Base-by-base conservation (phyloP, 2,329 filamentous ascomycete genomes). In the Alternaria rosae region DNA sequence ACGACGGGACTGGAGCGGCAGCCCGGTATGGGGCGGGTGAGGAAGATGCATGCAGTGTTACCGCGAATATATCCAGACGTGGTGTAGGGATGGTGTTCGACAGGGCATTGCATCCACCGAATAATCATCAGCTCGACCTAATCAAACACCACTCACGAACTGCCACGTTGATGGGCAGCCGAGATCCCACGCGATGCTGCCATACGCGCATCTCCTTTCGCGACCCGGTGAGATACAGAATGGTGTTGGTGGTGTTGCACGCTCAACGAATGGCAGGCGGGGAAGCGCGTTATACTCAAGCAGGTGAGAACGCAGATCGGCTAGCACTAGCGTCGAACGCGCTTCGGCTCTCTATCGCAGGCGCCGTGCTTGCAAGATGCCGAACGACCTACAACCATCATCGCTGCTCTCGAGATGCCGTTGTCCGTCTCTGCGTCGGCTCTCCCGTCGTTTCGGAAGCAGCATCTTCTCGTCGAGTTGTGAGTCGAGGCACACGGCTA, bases 391-490 rank as follows among this genome's bases (percentile, higher is more conserved):
- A 53, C 59, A 41, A 64, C 26, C 51, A 59, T 45, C 62, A 42
- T 50, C 35, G 45, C 38, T 25, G 47, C 23, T 21, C 59, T 57
- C 67, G 52, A 60, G 20, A 77, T 77, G 70, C 67, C 72, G 61
- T 59, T 68, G 59, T 66, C 70, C 65, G 69, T 51, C 20, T 54
- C 72, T 17, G 56, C 65, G 47, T 70, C 74, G 61, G 59, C 68
- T 38, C 70, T 78, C 26, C 68, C 67, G 61, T 85, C 85, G 26
- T 82, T 94, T 74, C 87, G 90, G 73, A 89, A 86, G 78, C 91
- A 95, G 78, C 90, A 93, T 75, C 85, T 95, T 52, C 85, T 93
- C 42, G 86, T 92, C 61, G 92, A 95, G 82, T 95, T 94, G 92
- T 95, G 83, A 69, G 90, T 74, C 64, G 67, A 47, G 58, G 64